Conservation (phyloP, 805 yeast genomes). For the Clavispora asparagi region DNA sequence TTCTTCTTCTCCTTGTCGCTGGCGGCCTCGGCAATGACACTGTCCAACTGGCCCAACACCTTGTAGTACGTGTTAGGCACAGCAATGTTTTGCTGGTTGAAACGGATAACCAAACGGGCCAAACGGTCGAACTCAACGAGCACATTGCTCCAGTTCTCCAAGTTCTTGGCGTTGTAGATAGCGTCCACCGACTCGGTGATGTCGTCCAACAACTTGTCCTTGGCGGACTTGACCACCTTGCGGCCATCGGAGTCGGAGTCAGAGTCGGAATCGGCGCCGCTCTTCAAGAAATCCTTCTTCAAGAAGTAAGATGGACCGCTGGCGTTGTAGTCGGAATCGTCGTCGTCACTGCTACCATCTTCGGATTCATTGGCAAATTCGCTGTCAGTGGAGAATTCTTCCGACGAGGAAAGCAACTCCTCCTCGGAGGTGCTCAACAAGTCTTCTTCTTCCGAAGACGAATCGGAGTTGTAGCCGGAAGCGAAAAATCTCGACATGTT, state of each 20-base stretch:
- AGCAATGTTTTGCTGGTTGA: constrained; percentile 69
- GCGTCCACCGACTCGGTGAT: constrained; percentile 61
- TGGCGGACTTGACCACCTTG: constrained; percentile 87
- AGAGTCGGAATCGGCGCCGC: constrained; percentile 31
- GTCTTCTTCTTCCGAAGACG: constrained; percentile 49
- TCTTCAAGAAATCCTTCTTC: constrained; percentile 45
- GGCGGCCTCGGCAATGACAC: constrained; percentile 49
- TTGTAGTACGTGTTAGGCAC: constrained; percentile 70
- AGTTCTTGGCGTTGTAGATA: constrained; percentile 63
- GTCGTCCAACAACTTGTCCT: constrained; percentile 88
- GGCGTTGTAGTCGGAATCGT: constrained; percentile 33
- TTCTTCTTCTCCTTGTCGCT: constrained; percentile 56
- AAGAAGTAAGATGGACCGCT: constrained; percentile 53
- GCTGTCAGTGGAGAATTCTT: constrained; percentile 39
- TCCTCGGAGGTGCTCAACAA: constrained; percentile 51
- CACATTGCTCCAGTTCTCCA: constrained; percentile 75
- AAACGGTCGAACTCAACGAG: constrained; percentile 75
- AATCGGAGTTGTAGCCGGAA: constrained; percentile 53
- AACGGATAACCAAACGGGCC: constrained; percentile 59
- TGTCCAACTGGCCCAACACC: constrained; percentile 68
- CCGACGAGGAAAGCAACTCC: constrained; percentile 48
- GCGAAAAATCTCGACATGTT: constrained; percentile 89
- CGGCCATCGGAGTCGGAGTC: constrained; percentile 65
- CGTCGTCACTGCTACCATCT: constrained; percentile 17
- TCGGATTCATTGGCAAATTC: constrained; percentile 46